phyloP scores from a whole-genome alignment of 2,329 filamentous ascomycete genomes.

The Trichoderma endophyticum region DNA sequence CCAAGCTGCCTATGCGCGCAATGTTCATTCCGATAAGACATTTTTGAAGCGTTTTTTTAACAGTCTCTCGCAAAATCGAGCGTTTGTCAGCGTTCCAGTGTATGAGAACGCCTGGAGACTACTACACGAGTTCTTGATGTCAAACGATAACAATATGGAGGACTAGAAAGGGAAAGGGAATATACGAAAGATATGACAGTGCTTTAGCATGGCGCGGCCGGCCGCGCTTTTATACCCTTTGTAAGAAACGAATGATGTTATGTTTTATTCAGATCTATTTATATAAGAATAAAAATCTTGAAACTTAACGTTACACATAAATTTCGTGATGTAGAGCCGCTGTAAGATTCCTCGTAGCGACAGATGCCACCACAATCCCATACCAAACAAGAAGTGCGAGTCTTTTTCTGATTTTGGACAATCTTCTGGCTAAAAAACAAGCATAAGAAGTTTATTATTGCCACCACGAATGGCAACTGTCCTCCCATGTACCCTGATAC shows the following conservation, averaged over 20 bases:
- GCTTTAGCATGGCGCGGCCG: background rate
- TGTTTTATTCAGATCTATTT: background rate
- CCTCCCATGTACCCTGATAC: background rate
- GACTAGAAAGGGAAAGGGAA: background rate
- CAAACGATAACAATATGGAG: background rate
- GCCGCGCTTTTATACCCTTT: conserved; percentile 2
- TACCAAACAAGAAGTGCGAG: background rate
- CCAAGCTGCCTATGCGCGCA: background rate
- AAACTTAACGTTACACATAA: background rate
- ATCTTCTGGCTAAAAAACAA: background rate
- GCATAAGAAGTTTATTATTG: rapidly evolving
- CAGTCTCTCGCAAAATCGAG: background rate
- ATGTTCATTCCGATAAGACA: background rate
- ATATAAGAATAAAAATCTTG: background rate
- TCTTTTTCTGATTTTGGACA: background rate
- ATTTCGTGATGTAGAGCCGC: background rate
- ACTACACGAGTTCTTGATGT: background rate
- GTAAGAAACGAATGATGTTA: background rate
- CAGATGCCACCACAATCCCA: background rate
- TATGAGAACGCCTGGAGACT: conserved; percentile 3
- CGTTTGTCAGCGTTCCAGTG: background rate
- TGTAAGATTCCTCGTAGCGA: background rate
- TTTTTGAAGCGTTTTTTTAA: conserved; percentile 5
- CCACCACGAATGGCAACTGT: background rate
- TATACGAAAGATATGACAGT: background rate